Conservation (phyloP, 116 monocot genomes). For the Zostera marina region DNA sequence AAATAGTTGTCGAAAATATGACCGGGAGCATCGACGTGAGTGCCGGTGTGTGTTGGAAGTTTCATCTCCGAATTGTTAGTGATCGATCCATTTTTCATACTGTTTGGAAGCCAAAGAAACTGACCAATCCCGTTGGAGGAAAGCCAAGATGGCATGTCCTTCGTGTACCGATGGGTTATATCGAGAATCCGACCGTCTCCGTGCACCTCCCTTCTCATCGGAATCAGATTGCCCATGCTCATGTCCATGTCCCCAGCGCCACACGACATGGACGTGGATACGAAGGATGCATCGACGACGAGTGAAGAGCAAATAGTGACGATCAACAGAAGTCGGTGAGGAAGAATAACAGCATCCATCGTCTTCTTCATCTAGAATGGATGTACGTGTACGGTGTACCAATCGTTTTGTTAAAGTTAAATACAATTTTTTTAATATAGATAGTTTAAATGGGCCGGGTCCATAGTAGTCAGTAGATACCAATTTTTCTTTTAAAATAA, state of each 20-base stretch:
- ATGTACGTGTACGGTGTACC: no score
- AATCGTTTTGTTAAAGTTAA: no score
- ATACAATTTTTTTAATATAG: no score
- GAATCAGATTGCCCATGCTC: neutral
- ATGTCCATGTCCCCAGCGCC: neutral
- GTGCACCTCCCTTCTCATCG: constrained; percentile 34
- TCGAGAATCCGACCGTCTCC: constrained; percentile 69
- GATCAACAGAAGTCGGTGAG: no score
- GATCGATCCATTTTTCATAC: constrained; percentile 68
- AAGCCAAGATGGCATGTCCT: constrained; percentile 56
- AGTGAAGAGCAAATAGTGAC: no score
- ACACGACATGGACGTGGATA: neutral
- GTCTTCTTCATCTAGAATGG: no score
- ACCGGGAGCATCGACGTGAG: constrained; percentile 91
- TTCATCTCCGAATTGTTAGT: constrained; percentile 57
- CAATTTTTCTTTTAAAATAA: no score
- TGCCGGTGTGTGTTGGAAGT: constrained; percentile 55
- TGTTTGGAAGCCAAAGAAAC: constrained; percentile 49
- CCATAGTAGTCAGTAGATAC: no score
- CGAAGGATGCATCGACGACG: no score
- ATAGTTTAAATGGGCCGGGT: no score
- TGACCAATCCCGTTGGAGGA: constrained; percentile 42
- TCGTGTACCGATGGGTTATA: constrained; percentile 56
- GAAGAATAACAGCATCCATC: no score
- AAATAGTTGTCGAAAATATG: constrained; percentile 78